Percentiles rank a stretch among this genome's conserved stretches.
phyloP scores from a whole-genome alignment of 2,329 filamentous ascomycete genomes.

The Plenodomus lindquistii region DNA sequence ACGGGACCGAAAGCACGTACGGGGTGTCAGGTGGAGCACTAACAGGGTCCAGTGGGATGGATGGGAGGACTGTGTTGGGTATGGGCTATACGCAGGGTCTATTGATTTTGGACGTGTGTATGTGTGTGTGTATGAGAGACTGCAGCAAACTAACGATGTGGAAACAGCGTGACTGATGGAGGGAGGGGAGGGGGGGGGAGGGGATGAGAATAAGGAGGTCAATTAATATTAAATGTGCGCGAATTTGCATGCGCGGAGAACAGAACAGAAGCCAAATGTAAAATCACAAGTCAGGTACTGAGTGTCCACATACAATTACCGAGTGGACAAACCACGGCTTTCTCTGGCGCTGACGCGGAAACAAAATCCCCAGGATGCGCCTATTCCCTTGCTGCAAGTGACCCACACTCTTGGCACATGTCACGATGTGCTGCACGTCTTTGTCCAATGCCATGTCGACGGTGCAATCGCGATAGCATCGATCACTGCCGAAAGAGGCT shows the following conservation, averaged over 20 bases:
- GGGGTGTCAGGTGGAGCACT: background rate
- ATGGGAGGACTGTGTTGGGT: background rate
- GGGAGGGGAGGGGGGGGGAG: background rate
- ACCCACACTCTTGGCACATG: constrained; percentile 7
- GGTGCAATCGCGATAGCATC: constrained; percentile 27
- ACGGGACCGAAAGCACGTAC: background rate
- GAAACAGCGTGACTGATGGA: too few relatives aligned
- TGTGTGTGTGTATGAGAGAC: too few relatives aligned
- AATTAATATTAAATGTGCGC: background rate
- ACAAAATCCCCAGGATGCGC: background rate
- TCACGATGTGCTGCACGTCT: constrained; percentile 5
- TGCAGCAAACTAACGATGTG: too few relatives aligned
- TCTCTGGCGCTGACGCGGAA: background rate
- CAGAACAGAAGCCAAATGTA: too few relatives aligned
- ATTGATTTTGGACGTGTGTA: background rate
- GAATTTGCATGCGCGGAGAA: background rate
- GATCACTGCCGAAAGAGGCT: constrained; percentile 34
- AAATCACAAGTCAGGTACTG: background rate
- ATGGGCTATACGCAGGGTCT: background rate
- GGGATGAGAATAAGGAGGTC: background rate
- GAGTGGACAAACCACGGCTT: too few relatives aligned
- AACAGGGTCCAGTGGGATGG: too few relatives aligned
- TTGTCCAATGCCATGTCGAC: constrained; percentile 25
- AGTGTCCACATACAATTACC: background rate
- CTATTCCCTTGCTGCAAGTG: background rate